Conservation (phyloP, 140 eudicot species). For the Flaveria floridana region DNA sequence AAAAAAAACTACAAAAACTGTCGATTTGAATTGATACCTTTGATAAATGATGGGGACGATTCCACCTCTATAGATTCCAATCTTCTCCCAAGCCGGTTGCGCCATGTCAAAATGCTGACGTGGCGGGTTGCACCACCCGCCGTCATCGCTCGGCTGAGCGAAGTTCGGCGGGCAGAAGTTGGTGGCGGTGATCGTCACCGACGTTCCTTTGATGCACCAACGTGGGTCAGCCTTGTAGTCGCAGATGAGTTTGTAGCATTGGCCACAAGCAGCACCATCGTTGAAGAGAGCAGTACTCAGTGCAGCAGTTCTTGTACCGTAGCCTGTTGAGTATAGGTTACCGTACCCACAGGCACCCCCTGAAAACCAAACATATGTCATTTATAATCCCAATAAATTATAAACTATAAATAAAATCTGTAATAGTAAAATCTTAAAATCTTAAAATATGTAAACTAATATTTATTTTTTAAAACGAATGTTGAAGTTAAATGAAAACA, state of each 20-base stretch:
- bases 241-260: conserved; percentile 74
- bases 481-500: too few species aligned
- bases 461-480: neutral
- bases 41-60: conserved; percentile 75
- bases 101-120: conserved; percentile 96
- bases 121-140: conserved; percentile 99
- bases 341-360: conserved; percentile 99
- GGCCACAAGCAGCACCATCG: conserved; percentile 83
- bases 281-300: conserved; percentile 92
- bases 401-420: neutral
- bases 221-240: conserved; percentile 57
- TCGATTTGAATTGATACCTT: conserved; percentile 43
- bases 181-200: conserved; percentile 81
- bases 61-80: conserved; percentile 83
- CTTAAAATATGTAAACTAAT: neutral
- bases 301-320: conserved; percentile 90
- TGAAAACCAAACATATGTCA: conserved; percentile 17
- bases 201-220: conserved; percentile 75
- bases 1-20: neutral
- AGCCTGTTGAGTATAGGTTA: conserved; percentile 65
- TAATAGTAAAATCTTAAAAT: too few species aligned
- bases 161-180: conserved; percentile 91
- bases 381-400: neutral
- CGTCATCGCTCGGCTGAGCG: conserved; percentile 61
- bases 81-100: conserved; percentile 96